Evolutionary conservation across 192 early-diverging fungal species (phyloP), one percentile per base, ranked within the genome.

Genomic region (Coemansia sp.): DNA sequence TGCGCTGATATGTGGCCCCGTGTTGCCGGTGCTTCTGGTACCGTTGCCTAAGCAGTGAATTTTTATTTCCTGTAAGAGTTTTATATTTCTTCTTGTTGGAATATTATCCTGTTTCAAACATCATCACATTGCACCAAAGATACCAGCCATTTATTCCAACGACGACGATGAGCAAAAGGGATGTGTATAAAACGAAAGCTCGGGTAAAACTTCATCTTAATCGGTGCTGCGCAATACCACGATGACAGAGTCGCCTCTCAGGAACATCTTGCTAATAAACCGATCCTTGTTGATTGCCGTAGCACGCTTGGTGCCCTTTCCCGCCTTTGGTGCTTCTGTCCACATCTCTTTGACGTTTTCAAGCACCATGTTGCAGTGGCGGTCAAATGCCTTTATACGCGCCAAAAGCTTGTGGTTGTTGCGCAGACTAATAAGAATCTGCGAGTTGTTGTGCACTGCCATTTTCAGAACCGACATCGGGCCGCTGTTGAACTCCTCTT

Each of bases 1-100:
- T 98, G 98, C 84, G 95, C 95, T 66, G 98, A 99, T 82, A 85
- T 99, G 80, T 99, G 98, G 98, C 95, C 98, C 68, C 96, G 97
- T 93, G 97, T 99, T 84, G 95, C 96, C 62, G 95, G 92, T 62
- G 84, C 81, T 71, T 85, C 88, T 55, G 91, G 89, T 79, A 92
- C 91, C 68, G 91, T 92, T 78, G 87, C 87, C 56, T 84, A 84
- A 81, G 58, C 42, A 47, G 41, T 31, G 52, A 33, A 11, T 36
- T 36, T 53, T 50, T 40, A 11, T 36, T 36, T 53, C 44, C 52
- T 57, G 59, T 59, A 42, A 30, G 15, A 33, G 30, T 54, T 54
- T 30, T 54, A 25, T 64, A 48, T 59, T 57, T 31, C 55, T 66
- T 19, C 29, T 57, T 63, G 25, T 54, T 33, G 30, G 52, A 54